Evolutionary conservation across 495 filamentous ascomycete species (phyloP).

Genomic region (Chaetomidium leptoderma): DNA sequence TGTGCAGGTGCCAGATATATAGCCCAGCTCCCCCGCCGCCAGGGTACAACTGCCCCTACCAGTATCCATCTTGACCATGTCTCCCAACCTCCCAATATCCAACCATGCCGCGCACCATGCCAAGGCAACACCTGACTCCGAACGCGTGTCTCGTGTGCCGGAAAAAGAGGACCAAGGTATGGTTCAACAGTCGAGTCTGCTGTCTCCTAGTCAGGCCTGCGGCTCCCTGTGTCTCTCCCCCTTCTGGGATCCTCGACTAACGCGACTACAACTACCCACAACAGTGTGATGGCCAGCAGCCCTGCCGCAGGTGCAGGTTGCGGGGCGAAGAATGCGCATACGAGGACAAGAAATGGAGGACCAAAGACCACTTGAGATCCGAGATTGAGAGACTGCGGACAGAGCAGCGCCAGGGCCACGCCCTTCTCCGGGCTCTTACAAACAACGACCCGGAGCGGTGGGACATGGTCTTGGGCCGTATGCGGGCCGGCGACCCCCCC

Average conservation of each 20-base stretch:
- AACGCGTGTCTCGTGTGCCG: constrained; percentile 30
- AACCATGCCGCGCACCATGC: constrained; percentile 15
- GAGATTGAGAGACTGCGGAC: constrained; percentile 30
- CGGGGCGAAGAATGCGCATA: constrained; percentile 33
- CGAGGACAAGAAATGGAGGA: constrained; percentile 34
- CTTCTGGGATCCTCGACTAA: neutral
- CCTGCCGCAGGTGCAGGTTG: constrained; percentile 29
- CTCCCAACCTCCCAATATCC: too few relatives aligned
- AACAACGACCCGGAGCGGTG: constrained; percentile 28
- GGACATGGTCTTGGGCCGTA: constrained; percentile 21
- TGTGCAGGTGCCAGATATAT: too few relatives aligned
- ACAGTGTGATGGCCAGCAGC: constrained; percentile 31
- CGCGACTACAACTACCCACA: neutral
- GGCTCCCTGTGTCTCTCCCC: too few relatives aligned
- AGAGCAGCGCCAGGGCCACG: constrained; percentile 29
- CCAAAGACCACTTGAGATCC: constrained; percentile 33
- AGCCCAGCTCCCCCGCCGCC: too few relatives aligned
- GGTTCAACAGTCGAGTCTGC: neutral
- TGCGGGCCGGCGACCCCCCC: constrained; percentile 28
- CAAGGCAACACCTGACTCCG: constrained; percentile 29
- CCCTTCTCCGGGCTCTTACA: constrained; percentile 26
- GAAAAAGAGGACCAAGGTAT: constrained; percentile 29
- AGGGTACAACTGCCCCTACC: too few relatives aligned
- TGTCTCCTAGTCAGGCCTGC: too few relatives aligned
- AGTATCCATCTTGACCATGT: too few relatives aligned